Evolutionary conservation across 257 asterid species (phyloP).

Genomic region (Dorcoceras hygrometricum): DNA sequence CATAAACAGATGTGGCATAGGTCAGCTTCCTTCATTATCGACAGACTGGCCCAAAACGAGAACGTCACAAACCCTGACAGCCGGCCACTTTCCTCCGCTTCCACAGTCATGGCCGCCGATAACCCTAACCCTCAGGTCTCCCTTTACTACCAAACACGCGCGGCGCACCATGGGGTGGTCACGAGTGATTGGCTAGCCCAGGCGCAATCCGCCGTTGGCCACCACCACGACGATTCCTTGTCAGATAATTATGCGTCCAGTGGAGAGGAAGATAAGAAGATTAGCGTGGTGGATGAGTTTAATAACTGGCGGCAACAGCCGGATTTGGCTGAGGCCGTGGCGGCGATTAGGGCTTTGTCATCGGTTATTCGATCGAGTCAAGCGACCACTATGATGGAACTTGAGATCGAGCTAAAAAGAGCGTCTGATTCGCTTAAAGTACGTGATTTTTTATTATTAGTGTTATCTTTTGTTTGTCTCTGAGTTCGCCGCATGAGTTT

Average conservation of each 20-base stretch:
- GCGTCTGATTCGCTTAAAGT: constrained; percentile 90
- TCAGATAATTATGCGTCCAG: constrained; percentile 35
- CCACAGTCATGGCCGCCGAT: constrained; percentile 49
- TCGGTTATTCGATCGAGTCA: constrained; percentile 78
- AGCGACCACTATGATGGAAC: constrained; percentile 94
- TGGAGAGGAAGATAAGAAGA: constrained; percentile 38
- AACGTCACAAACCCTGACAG: constrained; percentile 29
- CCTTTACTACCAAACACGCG: constrained; percentile 79
- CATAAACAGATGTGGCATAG: constrained; percentile 40
- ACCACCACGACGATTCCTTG: constrained; percentile 31
- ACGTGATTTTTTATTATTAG: constrained; percentile 7
- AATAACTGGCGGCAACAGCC: constrained; percentile 86
- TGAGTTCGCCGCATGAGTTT: neutral
- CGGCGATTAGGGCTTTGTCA: constrained; percentile 93
- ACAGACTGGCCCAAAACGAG: constrained; percentile 33
- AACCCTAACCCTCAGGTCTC: constrained; percentile 56
- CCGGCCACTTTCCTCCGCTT: constrained; percentile 35
- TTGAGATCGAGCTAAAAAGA: constrained; percentile 82
- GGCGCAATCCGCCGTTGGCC: constrained; percentile 67
- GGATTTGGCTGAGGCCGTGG: constrained; percentile 96
- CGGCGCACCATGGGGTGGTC: constrained; percentile 88
- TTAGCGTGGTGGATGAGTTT: constrained; percentile 76
- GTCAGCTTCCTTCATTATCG: constrained; percentile 54
- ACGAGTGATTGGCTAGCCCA: constrained; percentile 94
- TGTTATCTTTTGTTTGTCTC: neutral